phyloP scores from a whole-genome alignment of 306 rosid species.

The Nissolia schottii region DNA sequence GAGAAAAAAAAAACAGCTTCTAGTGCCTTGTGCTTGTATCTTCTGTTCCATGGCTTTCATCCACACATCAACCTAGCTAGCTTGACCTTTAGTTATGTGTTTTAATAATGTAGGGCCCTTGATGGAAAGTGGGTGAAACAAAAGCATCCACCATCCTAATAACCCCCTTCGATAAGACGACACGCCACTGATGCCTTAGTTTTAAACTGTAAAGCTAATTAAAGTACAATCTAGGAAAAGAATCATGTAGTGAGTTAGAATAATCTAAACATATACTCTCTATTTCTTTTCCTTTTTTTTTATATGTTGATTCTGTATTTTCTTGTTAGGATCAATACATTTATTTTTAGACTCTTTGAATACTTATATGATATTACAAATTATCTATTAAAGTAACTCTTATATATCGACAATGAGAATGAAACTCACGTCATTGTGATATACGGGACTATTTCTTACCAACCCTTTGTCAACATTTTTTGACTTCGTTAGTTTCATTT shows the following conservation, averaged over 20 bases:
- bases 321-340: no score
- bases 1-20: constrained; percentile 16
- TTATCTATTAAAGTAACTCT: no score
- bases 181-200: constrained; percentile 12
- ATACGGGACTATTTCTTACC: no score
- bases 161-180: constrained; percentile 20
- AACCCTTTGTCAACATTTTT: no score
- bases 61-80: constrained; percentile 38
- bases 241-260: constrained; percentile 27
- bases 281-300: neutral
- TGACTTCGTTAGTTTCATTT: no score
- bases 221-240: constrained; percentile 27
- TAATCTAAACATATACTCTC: constrained; percentile 15
- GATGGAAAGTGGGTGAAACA: constrained; percentile 29
- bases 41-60: constrained; percentile 35
- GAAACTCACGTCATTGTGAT: no score
- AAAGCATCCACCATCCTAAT: constrained; percentile 6
- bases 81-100: constrained; percentile 33
- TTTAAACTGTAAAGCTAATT: constrained; percentile 14
- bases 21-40: constrained; percentile 32
- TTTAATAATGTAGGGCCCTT: constrained; percentile 37
- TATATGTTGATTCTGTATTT: no score
- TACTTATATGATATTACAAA: no score
- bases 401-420: no score
- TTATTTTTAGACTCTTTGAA: no score